These are phyloP conservation scores for Epichloe uncinata DNA, from an alignment of 2,329 filamentous ascomycete species.

Conservation along the genomic window DNA sequence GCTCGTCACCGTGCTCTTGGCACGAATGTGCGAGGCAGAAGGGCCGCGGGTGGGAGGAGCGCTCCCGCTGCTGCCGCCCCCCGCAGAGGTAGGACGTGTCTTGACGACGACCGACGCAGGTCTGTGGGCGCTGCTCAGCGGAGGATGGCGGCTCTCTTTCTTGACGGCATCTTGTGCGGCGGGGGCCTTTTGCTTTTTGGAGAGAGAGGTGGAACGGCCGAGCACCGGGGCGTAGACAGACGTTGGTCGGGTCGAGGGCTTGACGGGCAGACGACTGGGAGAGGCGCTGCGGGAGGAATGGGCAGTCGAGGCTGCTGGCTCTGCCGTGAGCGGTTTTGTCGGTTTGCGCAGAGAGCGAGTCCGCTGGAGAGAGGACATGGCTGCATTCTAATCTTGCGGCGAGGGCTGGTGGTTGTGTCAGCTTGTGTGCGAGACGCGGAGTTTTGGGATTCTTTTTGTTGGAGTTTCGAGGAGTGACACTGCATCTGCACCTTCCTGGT, in stretches of 20 bases:
- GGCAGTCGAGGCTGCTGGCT: conserved; percentile 4
- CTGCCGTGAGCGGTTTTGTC: conserved; percentile 6
- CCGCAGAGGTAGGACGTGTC: conserved; percentile 19
- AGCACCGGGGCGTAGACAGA: conserved; percentile 11
- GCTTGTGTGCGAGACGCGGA: too few species aligned
- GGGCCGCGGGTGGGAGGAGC: conserved; percentile 9
- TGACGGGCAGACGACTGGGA: conserved; percentile 37
- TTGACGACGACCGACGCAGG: conserved; percentile 9
- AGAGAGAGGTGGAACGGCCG: conserved; percentile 13
- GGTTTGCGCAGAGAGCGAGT: conserved; percentile 28
- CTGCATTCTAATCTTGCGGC: neutral
- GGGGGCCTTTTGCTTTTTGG: neutral
- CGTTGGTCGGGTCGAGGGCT: conserved; percentile 24
- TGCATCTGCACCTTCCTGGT: too few species aligned
- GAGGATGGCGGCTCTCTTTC: conserved; percentile 20
- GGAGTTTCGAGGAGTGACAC: neutral
- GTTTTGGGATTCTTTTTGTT: neutral
- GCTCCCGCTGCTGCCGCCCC: conserved; percentile 12
- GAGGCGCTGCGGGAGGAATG: conserved; percentile 25
- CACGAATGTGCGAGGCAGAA: conserved; percentile 14
- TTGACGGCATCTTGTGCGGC: conserved; percentile 5
- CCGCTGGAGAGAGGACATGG: conserved; percentile 7
- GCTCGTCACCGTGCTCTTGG: conserved; percentile 20
- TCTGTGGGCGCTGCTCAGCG: conserved; percentile 20
- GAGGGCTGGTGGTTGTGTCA: neutral